Evolutionary conservation across 2,329 filamentous ascomycete genomes (phyloP), one percentile per base, ranked within the genome.

Genomic region (Diaporthe ampelina): DNA sequence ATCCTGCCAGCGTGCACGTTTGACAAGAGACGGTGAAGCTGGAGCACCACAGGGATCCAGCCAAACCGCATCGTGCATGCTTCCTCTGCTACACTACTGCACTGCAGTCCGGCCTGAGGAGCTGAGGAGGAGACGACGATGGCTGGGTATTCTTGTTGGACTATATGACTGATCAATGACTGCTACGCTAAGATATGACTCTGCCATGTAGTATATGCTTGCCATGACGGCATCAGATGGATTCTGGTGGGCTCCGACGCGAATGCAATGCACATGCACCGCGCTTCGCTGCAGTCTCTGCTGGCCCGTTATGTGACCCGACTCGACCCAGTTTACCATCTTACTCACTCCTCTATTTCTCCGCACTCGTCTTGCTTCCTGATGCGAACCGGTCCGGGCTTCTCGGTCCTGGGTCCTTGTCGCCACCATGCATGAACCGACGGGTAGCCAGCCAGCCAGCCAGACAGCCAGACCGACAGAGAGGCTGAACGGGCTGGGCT

Each of bases 1-100:
- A 56, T 61, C 69, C 69, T 72, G 69, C 69, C 69, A 72, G 69
- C 69, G 57, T 72, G 61, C 68, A 76, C 72, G 67, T 63, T 70
- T 61, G 54, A 67, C 59, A 71, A 57, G 69, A 70, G 63, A 76
- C 74, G 74, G 74, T 76, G 74, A 43, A 43, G 40, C 40, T 43
- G 40, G 40, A 75, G 56, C 29, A 68, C 68, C 68, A 52, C 74
- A 63, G 52, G 72, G 72, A 65, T 57, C 21, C 29, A 19, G 45
- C 45, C 61, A 67, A 17, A 26, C 21, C 21, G 29, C 72, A 58
- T 63, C 56, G 63, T 71, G 57, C 69, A 72, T 63, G 69, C 45
- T 63, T 45, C 45, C 21, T 43, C 13, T 43, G 40, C 4, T 4
- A 37, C 11, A 13, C 40, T 43, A 19, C 17, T 17, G 17, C 17